Evolutionary conservation across 2,329 filamentous ascomycete species (phyloP).

Genomic region (Trichoderma brevicompactum): DNA sequence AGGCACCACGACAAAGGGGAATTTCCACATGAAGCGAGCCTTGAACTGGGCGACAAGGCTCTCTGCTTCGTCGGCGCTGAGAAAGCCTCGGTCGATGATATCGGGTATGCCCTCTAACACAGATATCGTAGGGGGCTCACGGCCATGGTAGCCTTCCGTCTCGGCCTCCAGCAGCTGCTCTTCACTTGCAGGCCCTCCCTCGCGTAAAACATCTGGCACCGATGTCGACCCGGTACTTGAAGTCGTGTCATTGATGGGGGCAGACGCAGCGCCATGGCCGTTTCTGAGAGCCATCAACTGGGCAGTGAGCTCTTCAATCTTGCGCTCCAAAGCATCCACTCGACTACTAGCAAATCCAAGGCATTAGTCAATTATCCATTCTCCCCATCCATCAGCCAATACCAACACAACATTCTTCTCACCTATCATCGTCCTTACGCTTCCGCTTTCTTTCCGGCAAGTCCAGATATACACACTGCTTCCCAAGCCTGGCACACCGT

Average conservation of each 20-base stretch:
- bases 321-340: slow-evolving; percentile 23
- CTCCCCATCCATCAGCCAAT: not conserved
- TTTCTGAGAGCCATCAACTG: slow-evolving; percentile 1
- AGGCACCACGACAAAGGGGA: slow-evolving; percentile 26
- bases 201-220: not conserved
- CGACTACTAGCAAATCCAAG: not conserved
- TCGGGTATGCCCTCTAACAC: slow-evolving; percentile 24
- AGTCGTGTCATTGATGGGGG: not conserved
- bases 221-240: not conserved
- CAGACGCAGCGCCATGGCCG: not conserved
- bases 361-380: not conserved
- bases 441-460: slow-evolving; percentile 25
- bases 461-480: slow-evolving; percentile 28
- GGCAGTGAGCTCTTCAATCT: slow-evolving; percentile 16
- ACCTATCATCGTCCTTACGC: slow-evolving; percentile 12
- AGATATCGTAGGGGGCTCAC: slow-evolving; percentile 3
- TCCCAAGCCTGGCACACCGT: slow-evolving; percentile 27
- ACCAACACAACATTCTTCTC: not conserved
- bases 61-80: slow-evolving; percentile 19
- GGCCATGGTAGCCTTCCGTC: slow-evolving; percentile 14
- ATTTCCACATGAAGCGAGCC: slow-evolving; percentile 18
- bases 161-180: slow-evolving; percentile 1
- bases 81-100: slow-evolving; percentile 25
- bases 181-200: not conserved
- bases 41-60: slow-evolving; percentile 15